Percentiles rank a stretch among this genome's conserved stretches.
Conservation (phyloP, 768 basidiomycete species). For the Clathrus columnatus region DNA sequence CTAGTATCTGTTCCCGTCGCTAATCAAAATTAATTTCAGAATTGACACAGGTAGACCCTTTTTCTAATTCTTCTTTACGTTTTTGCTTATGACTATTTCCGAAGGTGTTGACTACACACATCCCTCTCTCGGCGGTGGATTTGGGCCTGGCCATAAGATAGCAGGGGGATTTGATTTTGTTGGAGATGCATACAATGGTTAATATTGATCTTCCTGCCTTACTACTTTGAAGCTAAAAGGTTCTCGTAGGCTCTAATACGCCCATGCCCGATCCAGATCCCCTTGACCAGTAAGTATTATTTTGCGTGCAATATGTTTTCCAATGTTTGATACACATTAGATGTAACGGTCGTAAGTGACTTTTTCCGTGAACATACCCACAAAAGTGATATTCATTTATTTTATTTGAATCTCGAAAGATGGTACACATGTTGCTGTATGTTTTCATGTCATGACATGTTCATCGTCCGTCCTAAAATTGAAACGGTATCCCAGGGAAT, state of each 20-base stretch:
- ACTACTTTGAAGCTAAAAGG: not conserved
- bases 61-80: not conserved
- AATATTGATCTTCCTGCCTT: not conserved
- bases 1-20: no score
- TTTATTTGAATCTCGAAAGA: no score
- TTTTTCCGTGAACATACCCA: constrained; percentile 1
- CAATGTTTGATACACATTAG: not conserved
- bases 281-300: constrained; percentile 36
- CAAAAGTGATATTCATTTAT: not conserved
- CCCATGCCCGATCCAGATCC: constrained; percentile 47
- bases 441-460: constrained; percentile 17
- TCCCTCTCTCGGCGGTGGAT: constrained; percentile 43
- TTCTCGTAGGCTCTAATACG: constrained; percentile 30
- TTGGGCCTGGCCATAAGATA: constrained; percentile 45
- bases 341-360: constrained; percentile 20
- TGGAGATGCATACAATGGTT: constrained; percentile 44
- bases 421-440: constrained; percentile 49
- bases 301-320: not conserved
- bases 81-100: not conserved
- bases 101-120: constrained; percentile 49
- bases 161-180: constrained; percentile 51
- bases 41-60: constrained; percentile 37
- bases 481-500: constrained; percentile 37
- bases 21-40: constrained; percentile 21
- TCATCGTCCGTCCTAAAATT: not conserved